Base-by-base conservation (phyloP, 495 filamentous ascomycete species). In the Penicillium bovifimosum region DNA sequence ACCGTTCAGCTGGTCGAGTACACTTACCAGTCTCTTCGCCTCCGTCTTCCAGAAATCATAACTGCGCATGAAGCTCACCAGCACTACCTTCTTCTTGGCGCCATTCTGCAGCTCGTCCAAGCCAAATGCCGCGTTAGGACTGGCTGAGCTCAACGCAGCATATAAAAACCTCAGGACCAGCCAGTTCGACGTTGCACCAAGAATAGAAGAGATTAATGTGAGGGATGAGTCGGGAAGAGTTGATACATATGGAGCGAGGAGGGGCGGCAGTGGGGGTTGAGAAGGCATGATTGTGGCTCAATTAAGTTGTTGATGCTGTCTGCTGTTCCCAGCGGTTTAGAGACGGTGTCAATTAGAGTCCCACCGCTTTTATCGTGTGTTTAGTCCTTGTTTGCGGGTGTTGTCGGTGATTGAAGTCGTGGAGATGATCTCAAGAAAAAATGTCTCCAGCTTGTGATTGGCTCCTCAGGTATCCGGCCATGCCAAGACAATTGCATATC, bases 51-150 rank as follows among this genome's bases (percentile, higher is more conserved):
- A 96, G 63, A 95, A 95, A 24, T 77, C 71, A 54, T 71, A 77
- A 58, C 90, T 84, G 46, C 87, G 79, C 68, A 95, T 71, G 67
- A 85, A 96, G 71, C 86, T 90, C 54, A 91, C 82, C 0, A 96
- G 71, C 13, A 96, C 70, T 4, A 97, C 82, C n/a, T 75, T 75
- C 51, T 59, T 62, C 41, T 67, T 71, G 26, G 49, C 62, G 20
- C 58, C 62, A 52, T 55, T 58, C 9, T 66, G 53, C 7, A 41
- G 17, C 11, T 57, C 66, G 16, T 58, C 59, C 24, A 52, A 2
- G 9, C 64, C 65, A 32, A 68, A 46, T 7, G 56, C 43, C 0
- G 55, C 34, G 47, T 65, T 55, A 1, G 61, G 35, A 9, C 51
- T 65, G 33, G 65, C 39, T 27, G 55, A 32, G 39, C 54, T 61